Evolutionary conservation across 2,329 filamentous ascomycete species (phyloP).

Genomic region (Exophiala viscosa): DNA sequence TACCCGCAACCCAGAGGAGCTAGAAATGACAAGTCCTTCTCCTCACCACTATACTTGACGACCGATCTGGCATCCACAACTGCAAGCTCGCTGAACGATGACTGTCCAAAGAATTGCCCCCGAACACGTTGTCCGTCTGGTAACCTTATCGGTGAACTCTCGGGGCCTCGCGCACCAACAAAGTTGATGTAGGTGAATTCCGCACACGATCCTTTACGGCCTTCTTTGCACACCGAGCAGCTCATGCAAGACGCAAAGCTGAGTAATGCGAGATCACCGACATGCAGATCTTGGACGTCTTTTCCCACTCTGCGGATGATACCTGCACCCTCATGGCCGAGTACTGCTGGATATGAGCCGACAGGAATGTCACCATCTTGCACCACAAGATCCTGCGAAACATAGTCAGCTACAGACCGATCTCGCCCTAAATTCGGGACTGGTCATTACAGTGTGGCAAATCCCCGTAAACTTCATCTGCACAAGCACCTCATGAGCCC

Average conservation of each 20-base stretch:
- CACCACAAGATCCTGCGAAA: conserved; percentile 31
- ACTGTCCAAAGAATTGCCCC: conserved; percentile 8
- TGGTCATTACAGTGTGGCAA: conserved; percentile 68
- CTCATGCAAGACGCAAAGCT: conserved; percentile 18
- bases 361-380: conserved; percentile 19
- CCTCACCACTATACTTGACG: conserved; percentile 11
- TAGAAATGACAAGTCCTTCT: conserved; percentile 23
- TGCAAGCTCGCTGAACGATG: conserved; percentile 16
- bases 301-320: conserved; percentile 51
- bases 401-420: not conserved
- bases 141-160: not conserved
- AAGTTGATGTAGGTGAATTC: conserved; percentile 6
- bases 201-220: not conserved
- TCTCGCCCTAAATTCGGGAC: conserved; percentile 6
- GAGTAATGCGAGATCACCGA: conserved; percentile 79
- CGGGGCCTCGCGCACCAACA: not conserved
- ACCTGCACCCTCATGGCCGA: conserved; percentile 54
- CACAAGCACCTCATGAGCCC: conserved; percentile 82
- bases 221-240: not conserved
- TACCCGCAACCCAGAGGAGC: conserved; percentile 32
- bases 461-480: conserved; percentile 86
- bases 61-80: conserved; percentile 16
- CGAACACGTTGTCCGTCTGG: not conserved
- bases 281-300: conserved; percentile 64
- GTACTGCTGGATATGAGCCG: conserved; percentile 60